Evolutionary conservation across 2,329 filamentous ascomycete species (phyloP).

Genomic region (Neonectria hederae): DNA sequence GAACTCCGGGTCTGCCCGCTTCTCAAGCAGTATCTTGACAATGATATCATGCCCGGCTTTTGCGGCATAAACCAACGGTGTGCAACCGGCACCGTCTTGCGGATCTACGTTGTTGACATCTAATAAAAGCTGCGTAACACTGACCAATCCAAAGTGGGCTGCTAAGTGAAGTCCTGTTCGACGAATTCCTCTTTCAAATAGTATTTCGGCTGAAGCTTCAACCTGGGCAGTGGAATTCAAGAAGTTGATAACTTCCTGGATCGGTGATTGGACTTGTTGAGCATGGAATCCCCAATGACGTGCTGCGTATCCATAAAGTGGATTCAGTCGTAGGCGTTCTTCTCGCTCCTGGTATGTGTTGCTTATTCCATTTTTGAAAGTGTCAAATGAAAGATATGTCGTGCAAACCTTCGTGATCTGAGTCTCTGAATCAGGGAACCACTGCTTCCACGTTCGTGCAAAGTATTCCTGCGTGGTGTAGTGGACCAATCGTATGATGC

Average conservation of each 20-base stretch:
- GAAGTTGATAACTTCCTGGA: neutral
- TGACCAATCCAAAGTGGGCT: neutral
- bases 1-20: neutral
- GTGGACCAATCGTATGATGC: neutral
- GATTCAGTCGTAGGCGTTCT: neutral
- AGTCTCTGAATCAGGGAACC: conserved; percentile 12
- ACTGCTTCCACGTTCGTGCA: neutral
- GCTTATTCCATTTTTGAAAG: neutral
- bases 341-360: neutral
- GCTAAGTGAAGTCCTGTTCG: neutral
- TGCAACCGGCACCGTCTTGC: neutral
- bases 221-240: neutral
- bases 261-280: neutral
- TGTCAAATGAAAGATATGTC: conserved; percentile 2
- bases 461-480: conserved; percentile 9
- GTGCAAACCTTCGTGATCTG: neutral
- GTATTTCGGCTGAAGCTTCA: neutral
- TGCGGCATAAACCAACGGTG: neutral
- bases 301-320: neutral
- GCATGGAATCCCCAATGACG: neutral
- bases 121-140: neutral
- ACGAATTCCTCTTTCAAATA: too few relatives aligned
- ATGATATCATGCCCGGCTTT: neutral
- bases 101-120: neutral
- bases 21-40: neutral